Percentiles rank a stretch among this genome's conserved stretches.
phyloP scores from a whole-genome alignment of 768 basidiomycete genomes.

The Xerocomellus amylosporus region DNA sequence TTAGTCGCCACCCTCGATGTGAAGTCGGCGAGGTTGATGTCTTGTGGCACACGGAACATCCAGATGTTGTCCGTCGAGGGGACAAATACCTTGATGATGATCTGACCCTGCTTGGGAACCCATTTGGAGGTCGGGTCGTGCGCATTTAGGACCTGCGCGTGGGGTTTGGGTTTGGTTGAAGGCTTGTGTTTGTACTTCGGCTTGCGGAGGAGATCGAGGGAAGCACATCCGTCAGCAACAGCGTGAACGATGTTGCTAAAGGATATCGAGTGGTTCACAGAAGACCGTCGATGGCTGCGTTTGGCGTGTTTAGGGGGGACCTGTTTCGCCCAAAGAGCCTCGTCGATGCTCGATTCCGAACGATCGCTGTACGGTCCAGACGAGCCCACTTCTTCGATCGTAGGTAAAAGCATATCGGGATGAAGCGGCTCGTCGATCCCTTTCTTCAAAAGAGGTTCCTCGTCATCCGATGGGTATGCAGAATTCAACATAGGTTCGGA shows the following conservation, averaged over 20 bases:
- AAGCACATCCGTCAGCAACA: constrained; percentile 12
- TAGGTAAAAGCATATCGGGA: constrained; percentile 11
- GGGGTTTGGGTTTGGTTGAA: background rate
- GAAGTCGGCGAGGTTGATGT: constrained; percentile 31
- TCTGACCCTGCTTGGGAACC: constrained; percentile 34
- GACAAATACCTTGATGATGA: constrained; percentile 40
- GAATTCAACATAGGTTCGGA: constrained; percentile 13
- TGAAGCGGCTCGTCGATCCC: constrained; percentile 6
- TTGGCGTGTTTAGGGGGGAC: background rate
- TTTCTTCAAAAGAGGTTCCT: constrained; percentile 6
- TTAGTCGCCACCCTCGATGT: constrained; percentile 32
- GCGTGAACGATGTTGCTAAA: constrained; percentile 13
- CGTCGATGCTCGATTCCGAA: background rate
- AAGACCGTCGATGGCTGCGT: constrained; percentile 10
- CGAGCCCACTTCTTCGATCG: constrained; percentile 9
- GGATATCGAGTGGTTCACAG: constrained; percentile 15
- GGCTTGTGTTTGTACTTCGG: background rate
- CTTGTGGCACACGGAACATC: constrained; percentile 36
- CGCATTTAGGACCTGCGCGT: background rate
- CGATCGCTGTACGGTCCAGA: background rate
- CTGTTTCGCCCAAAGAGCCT: background rate
- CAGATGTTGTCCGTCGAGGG: constrained; percentile 40
- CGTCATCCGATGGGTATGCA: constrained; percentile 1
- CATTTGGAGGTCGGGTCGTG: constrained; percentile 20
- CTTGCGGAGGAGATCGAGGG: constrained; percentile 19